Conservation (phyloP, 805 yeast species). For the Cyberlindnera veronae region DNA sequence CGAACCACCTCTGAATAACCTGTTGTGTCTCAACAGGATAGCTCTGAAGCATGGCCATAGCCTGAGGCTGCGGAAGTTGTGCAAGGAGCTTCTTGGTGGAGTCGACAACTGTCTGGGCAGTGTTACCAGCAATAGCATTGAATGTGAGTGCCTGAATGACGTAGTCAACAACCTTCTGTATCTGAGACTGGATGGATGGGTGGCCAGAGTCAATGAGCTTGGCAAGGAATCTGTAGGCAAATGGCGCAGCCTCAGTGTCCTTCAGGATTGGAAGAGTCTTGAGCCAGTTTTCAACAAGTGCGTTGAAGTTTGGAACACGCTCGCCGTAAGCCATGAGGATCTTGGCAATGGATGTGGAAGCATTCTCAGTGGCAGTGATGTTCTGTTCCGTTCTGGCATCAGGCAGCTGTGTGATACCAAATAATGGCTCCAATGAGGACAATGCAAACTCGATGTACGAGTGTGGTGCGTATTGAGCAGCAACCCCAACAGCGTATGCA, state of each 20-base stretch:
- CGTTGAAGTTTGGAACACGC: slow-evolving; percentile 56
- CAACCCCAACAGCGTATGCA: slow-evolving; percentile 76
- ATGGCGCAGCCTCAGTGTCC: slow-evolving; percentile 88
- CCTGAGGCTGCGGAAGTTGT: slow-evolving; percentile 65
- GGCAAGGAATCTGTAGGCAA: slow-evolving; percentile 69
- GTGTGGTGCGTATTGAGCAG: slow-evolving; percentile 77
- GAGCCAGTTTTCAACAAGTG: slow-evolving; percentile 73
- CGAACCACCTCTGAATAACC: slow-evolving; percentile 58
- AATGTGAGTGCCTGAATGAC: slow-evolving; percentile 74
- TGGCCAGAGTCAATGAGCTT: slow-evolving; percentile 69
- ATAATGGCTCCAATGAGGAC: slow-evolving; percentile 70
- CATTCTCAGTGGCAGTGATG: slow-evolving; percentile 82
- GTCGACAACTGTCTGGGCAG: slow-evolving; percentile 61
- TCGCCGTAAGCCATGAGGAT: slow-evolving; percentile 64
- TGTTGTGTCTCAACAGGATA: slow-evolving; percentile 60
- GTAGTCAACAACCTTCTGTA: slow-evolving; percentile 60
- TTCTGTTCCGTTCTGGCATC: slow-evolving; percentile 86
- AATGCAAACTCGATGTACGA: slow-evolving; percentile 59
- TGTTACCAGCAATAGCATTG: slow-evolving; percentile 62
- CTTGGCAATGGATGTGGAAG: slow-evolving; percentile 79
- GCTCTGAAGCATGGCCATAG: slow-evolving; percentile 56
- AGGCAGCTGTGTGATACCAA: slow-evolving; percentile 68
- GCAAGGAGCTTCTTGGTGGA: slow-evolving; percentile 63
- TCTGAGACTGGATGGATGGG: slow-evolving; percentile 48
- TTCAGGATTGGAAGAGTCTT: slow-evolving; percentile 74